Percentiles rank a stretch among this genome's conserved stretches.
These are phyloP conservation scores for Debaryomyces prosopidis DNA, from an alignment of 805 yeast genomes.

Conservation along the genomic window DNA sequence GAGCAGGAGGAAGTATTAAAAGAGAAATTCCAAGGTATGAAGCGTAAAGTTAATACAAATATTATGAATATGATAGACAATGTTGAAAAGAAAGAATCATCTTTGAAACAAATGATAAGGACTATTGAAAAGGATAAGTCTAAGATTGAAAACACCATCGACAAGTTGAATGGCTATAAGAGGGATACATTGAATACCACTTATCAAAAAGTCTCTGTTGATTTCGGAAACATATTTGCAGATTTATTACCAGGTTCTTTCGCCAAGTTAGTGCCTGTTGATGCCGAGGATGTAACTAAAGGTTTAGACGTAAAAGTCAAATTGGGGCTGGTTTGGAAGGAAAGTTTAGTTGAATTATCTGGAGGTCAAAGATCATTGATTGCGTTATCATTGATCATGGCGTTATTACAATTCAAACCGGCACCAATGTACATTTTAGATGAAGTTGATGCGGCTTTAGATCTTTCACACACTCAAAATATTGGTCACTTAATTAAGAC, in stretches of 20 bases:
- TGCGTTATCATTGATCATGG: constrained; percentile 89
- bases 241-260: constrained; percentile 87
- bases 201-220: constrained; percentile 82
- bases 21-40: constrained; percentile 66
- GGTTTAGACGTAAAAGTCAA: constrained; percentile 91
- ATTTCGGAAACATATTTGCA: constrained; percentile 87
- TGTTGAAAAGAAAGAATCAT: constrained; percentile 81
- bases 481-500: constrained; percentile 96
- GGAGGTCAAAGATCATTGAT: constrained; percentile 97
- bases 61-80: constrained; percentile 90
- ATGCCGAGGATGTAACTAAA: constrained; percentile 78
- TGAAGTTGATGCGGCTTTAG: constrained; percentile 98
- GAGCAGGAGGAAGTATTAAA: constrained; percentile 55
- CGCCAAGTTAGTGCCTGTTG: constrained; percentile 83
- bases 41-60: constrained; percentile 77
- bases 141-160: constrained; percentile 86
- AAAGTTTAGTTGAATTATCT: constrained; percentile 87
- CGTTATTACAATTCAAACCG: constrained; percentile 90
- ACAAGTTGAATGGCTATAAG: constrained; percentile 81
- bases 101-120: constrained; percentile 75
- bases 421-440: constrained; percentile 98
- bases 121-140: constrained; percentile 87
- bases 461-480: constrained; percentile 94
- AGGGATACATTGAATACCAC: constrained; percentile 79
- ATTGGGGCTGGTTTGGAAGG: constrained; percentile 93